Percentiles rank a stretch among this genome's conserved stretches.
Conservation (phyloP, 1,139 yeast genomes). For the Magnusiomyces fungicola region DNA sequence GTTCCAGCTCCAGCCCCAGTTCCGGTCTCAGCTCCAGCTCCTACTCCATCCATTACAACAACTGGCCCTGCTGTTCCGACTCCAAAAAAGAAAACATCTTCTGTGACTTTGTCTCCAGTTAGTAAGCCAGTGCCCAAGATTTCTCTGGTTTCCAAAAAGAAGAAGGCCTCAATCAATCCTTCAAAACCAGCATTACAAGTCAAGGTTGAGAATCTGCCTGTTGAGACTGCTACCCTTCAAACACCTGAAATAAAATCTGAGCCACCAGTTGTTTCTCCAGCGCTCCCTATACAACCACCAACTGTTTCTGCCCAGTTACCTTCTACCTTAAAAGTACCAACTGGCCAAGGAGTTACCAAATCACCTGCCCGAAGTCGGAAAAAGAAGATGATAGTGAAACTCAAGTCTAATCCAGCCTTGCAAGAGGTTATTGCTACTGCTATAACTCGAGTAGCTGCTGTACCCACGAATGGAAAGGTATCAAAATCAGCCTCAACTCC, state of each 20-base stretch:
- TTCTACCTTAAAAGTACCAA: background rate
- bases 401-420: background rate
- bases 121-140: slow-evolving; percentile 1
- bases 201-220: background rate
- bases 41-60: background rate
- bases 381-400: slow-evolving; percentile 2
- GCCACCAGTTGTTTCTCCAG: background rate
- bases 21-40: background rate
- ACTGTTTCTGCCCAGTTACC: background rate
- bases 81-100: background rate
- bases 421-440: slow-evolving; percentile 2
- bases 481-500: no score
- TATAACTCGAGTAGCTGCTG: no score
- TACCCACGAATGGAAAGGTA: no score
- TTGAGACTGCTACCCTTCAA: background rate
- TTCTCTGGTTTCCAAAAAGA: slow-evolving; percentile 2
- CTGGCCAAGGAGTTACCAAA: background rate
- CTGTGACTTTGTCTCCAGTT: no score
- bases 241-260: background rate
- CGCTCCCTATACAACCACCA: background rate
- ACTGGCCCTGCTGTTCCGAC: background rate
- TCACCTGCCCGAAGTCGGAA: background rate
- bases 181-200: background rate
- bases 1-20: background rate
- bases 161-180: background rate